A percentile compares a stretch with the other conserved stretches of the same genome.
Evolutionary conservation across 306 rosid species (phyloP).

Genomic region (Cucurbita ficifolia): DNA sequence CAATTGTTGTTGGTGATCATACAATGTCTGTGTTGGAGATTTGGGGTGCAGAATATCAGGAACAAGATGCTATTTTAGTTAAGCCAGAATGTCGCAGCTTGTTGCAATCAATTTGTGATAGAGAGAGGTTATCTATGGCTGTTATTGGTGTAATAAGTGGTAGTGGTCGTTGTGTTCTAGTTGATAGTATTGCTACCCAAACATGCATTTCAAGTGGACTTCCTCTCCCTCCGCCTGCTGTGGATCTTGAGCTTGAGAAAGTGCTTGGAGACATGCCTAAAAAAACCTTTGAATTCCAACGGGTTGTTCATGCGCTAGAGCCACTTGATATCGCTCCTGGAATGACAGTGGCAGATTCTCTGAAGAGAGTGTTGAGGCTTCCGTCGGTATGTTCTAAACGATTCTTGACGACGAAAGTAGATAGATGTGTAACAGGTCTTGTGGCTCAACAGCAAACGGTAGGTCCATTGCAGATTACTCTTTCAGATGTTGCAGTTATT

Average conservation of each 20-base stretch:
- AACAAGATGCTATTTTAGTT: constrained; percentile 83
- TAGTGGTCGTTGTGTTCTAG: constrained; percentile 52
- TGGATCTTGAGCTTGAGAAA: constrained; percentile 78
- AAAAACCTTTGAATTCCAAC: constrained; percentile 47
- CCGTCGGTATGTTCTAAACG: constrained; percentile 79
- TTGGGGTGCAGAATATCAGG: constrained; percentile 95
- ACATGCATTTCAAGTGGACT: constrained; percentile 33
- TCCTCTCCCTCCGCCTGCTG: constrained; percentile 62
- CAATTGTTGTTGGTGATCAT: constrained; percentile 74
- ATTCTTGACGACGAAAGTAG: constrained; percentile 63
- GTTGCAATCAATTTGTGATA: constrained; percentile 65
- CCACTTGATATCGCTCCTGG: constrained; percentile 78
- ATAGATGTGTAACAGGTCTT: constrained; percentile 77
- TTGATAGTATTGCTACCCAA: constrained; percentile 49
- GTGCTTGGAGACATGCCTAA: constrained; percentile 93
- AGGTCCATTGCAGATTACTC: constrained; percentile 78
- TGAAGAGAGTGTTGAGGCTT: constrained; percentile 68
- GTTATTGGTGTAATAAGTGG: constrained; percentile 76
- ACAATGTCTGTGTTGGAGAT: constrained; percentile 89
- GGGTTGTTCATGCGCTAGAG: constrained; percentile 36
- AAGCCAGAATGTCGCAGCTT: constrained; percentile 57
- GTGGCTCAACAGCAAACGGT: constrained; percentile 92
- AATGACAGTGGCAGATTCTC: constrained; percentile 38
- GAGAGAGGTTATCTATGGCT: constrained; percentile 86
- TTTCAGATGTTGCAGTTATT: constrained; percentile 77